A percentile compares a stretch with the other conserved stretches of the same genome.
These are phyloP conservation scores for Epithemia pelagica DNA, from an alignment of 108 stramenopile species.

Conservation along the genomic window DNA sequence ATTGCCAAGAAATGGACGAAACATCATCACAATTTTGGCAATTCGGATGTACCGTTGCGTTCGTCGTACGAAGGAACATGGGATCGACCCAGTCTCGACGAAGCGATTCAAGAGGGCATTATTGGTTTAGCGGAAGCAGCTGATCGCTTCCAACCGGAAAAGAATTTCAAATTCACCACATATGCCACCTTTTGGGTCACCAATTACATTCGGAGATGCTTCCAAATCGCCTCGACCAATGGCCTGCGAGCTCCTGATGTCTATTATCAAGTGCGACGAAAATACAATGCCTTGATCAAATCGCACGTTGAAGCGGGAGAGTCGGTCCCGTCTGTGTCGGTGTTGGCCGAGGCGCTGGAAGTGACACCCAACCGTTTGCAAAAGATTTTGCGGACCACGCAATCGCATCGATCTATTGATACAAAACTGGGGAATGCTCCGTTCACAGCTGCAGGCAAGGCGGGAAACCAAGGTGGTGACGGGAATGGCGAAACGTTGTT, in stretches of 20 bases:
- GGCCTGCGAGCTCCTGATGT: slow-evolving; percentile 51
- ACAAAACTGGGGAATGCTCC: slow-evolving; percentile 25
- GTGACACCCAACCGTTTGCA: slow-evolving; percentile 37
- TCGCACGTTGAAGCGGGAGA: slow-evolving; percentile 18
- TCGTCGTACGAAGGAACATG: slow-evolving; percentile 40
- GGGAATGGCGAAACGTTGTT: slow-evolving; percentile 15
- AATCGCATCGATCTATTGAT: slow-evolving; percentile 46
- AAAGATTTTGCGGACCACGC: slow-evolving; percentile 53
- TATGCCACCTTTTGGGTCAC: slow-evolving; percentile 86
- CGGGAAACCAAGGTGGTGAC: slow-evolving; percentile 34
- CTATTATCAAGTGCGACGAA: slow-evolving; percentile 43
- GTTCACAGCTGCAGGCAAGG: slow-evolving; percentile 35
- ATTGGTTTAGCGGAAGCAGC: slow-evolving; percentile 70
- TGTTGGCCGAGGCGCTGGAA: slow-evolving; percentile 42
- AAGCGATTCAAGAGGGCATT: slow-evolving; percentile 82
- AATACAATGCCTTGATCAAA: slow-evolving; percentile 49
- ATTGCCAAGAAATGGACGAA: slow-evolving; percentile 60
- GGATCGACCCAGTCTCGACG: slow-evolving; percentile 62
- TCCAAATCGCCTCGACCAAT: slow-evolving; percentile 48
- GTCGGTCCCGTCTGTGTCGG: slow-evolving; percentile 25
- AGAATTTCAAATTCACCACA: slow-evolving; percentile 65
- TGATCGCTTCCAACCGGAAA: slow-evolving; percentile 65
- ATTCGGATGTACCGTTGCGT: neutral
- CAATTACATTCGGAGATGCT: slow-evolving; percentile 54
- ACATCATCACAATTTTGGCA: neutral